Percentiles rank a stretch among this genome's conserved stretches.
Conservation (phyloP, 352 stramenopile genomes). For the Pythium monospermum region DNA sequence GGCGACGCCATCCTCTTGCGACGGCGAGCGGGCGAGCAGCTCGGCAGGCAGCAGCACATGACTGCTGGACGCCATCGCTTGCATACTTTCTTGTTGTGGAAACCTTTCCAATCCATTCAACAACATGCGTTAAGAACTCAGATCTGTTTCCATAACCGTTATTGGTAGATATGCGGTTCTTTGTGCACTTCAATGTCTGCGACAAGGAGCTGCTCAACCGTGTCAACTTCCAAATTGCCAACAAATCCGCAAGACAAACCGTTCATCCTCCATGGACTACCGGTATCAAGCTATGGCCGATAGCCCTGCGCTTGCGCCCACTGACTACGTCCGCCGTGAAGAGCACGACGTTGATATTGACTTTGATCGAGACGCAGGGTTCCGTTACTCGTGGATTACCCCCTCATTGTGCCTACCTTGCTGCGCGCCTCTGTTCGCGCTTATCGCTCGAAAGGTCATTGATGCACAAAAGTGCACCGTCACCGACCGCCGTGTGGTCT, state of each 20-base stretch:
- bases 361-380: constrained; percentile 11
- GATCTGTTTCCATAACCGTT: too few species aligned
- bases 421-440: constrained; percentile 15
- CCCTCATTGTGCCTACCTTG: constrained; percentile 15
- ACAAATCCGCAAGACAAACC: too few species aligned
- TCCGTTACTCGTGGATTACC: constrained; percentile 15
- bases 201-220: too few species aligned
- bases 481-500: constrained; percentile 32
- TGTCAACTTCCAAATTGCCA: too few species aligned
- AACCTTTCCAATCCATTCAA: too few species aligned
- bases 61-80: neutral
- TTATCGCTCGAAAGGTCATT: constrained; percentile 26
- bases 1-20: constrained; percentile 35
- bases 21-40: constrained; percentile 46
- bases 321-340: neutral
- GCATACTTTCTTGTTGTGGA: too few species aligned
- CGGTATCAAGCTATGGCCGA: neutral
- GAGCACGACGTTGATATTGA: constrained; percentile 13
- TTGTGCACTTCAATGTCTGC: too few species aligned
- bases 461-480: constrained; percentile 31
- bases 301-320: neutral
- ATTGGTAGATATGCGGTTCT: too few species aligned
- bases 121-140: too few species aligned
- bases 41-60: constrained; percentile 45
- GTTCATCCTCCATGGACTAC: constrained; percentile 12